Base-by-base conservation (phyloP, 2,329 filamentous ascomycete genomes). In the Aspergillus thermomutatus region DNA sequence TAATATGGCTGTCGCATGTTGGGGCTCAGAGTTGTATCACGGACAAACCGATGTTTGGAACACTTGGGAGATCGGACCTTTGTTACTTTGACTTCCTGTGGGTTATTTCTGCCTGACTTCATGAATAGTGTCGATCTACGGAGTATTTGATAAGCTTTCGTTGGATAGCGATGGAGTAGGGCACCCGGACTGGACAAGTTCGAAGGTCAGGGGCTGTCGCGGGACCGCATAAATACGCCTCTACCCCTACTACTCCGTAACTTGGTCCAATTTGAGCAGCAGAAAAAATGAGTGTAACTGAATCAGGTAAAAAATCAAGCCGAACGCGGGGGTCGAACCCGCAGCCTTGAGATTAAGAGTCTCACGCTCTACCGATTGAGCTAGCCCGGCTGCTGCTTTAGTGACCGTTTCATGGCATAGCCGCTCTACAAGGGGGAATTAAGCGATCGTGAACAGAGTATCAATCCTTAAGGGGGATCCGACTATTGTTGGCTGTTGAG, bases 331-430 rank as follows among this genome's bases (percentile, higher is more conserved):
- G 72, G 67, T 75, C 68, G 72, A 75, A 74, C 72, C 71, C 72
- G 69, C 73, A 74, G 64, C 69, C 69, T 72, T 72, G 70, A 71
- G 72, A 72, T 73, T 77, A 80, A 79, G 75, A 79, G 75, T 76
- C 77, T 77, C 77, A 79, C 72, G 74, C 73, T 75, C 73, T 79
- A 75, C 70, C 77, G 75, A 79, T 79, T 79, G 77, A 79, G 77
- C 77, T 79, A 79, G 74, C 75, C 76, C 71, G 72, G 77, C 77
- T 59, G 58, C 43, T 46, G 43, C 23, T 46, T 46, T 45, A 45
- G 11, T n/a, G n/a, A n/a, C n/a, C n/a, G n/a, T n/a, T n/a, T n/a
- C n/a, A n/a, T n/a, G n/a, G n/a, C n/a, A n/a, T n/a, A n/a, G n/a
- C n/a, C n/a, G n/a, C n/a, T n/a, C n/a, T n/a, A n/a, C n/a, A n/a